These are phyloP conservation scores for Butyriboletus loyo DNA, from an alignment of 768 basidiomycete species.

Conservation along the genomic window DNA sequence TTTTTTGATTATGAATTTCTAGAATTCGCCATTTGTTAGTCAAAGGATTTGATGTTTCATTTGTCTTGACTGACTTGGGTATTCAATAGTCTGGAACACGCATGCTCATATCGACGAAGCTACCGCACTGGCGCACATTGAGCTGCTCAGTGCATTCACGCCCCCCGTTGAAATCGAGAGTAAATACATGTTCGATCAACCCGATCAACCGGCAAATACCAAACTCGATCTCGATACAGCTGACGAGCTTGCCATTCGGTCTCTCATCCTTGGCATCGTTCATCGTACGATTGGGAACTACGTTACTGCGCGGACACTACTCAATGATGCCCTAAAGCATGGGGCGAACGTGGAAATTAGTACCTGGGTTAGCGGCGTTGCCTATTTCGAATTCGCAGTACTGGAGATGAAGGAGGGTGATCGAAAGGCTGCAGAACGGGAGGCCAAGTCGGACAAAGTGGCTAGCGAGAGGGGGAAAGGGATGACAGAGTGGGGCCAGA, in stretches of 20 bases:
- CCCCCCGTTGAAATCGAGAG: slow-evolving; percentile 40
- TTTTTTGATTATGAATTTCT: slow-evolving; percentile 4
- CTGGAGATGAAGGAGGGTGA: slow-evolving; percentile 65
- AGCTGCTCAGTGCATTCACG: slow-evolving; percentile 47
- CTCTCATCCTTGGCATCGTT: slow-evolving; percentile 64
- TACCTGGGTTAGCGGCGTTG: slow-evolving; percentile 67
- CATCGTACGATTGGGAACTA: slow-evolving; percentile 56
- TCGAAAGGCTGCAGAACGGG: slow-evolving; percentile 29
- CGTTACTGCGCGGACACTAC: slow-evolving; percentile 42
- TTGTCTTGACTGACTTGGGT: slow-evolving; percentile 2
- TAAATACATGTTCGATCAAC: slow-evolving; percentile 20
- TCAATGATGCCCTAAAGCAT: slow-evolving; percentile 48
- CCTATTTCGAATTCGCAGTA: slow-evolving; percentile 69
- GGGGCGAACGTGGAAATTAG: slow-evolving; percentile 44
- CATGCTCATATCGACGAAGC: slow-evolving; percentile 56
- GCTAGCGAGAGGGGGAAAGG: slow-evolving; percentile 8
- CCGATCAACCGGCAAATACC: neutral
- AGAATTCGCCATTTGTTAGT: slow-evolving; percentile 74
- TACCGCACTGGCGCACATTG: slow-evolving; percentile 58
- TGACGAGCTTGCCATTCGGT: slow-evolving; percentile 68
- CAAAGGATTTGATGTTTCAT: neutral
- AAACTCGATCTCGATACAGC: slow-evolving; percentile 55
- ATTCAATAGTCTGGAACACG: slow-evolving; percentile 68
- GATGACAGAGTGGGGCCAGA: slow-evolving; percentile 42
- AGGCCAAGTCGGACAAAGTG: slow-evolving; percentile 18